Base-by-base conservation (phyloP, 352 stramenopile genomes). In the Phytophthora litchii region DNA sequence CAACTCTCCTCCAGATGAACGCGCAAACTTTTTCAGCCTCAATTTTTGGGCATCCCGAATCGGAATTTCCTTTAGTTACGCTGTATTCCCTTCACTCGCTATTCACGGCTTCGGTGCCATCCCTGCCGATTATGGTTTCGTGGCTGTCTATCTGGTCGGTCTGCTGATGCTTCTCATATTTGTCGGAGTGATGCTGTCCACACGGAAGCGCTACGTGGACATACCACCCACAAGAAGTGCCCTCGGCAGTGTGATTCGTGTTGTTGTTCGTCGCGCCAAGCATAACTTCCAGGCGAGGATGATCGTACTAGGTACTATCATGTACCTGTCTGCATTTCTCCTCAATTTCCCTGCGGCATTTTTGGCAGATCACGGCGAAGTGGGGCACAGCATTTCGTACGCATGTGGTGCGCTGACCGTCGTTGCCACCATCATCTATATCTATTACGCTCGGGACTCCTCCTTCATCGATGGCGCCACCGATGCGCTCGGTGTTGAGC, bases 11-110 rank as follows among this genome's bases (percentile, higher is more conserved):
- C 53, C 50, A 27, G 69, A 74, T 13, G 56, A 86, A 19, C 80
- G 87, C 40, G 64, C 74, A 13, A 79, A 57, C 17, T 96, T 86
- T 65, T 96, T 94, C 73, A 89, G 74, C 38, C 82, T 77, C 29
- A 92, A 93, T 58, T 96, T 95, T 71, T 92, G 76, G 66, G 72
- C 64, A 36, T 79, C 92, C 45, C 92, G 92, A 62, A 61, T 91
- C 35, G 85, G 86, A 17, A 72, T 85, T 4, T 54, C 72, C 3
- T 78, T 95, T 52, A 85, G 77, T 54, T 96, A 92, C 64, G 85
- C 70, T 3, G 79, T 92, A 23, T 80, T 95, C 25, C 81, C 83
- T 17, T 84, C 78, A 21, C 63, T 96, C 16, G 90, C 72, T 25
- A 81, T 94, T 42, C 78, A 95, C 52, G 84, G 85, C 13, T 76